These are phyloP conservation scores for Bipolaris cookei DNA, from an alignment of 2,329 filamentous ascomycete species.

Conservation along the genomic window DNA sequence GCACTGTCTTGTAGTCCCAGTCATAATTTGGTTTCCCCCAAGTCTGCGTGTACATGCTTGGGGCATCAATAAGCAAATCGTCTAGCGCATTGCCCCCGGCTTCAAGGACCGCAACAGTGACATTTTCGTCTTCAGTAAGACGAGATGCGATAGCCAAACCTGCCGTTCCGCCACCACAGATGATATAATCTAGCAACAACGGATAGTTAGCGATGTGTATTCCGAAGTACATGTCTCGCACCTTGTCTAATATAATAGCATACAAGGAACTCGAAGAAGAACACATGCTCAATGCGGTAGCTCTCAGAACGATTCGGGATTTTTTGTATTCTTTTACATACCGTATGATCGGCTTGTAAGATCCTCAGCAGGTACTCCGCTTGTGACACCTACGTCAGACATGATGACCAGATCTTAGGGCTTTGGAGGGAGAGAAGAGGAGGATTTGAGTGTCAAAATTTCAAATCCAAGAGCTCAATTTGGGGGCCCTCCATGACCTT, in stretches of 20 bases:
- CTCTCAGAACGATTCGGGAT: no score
- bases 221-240: background rate
- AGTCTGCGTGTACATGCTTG: constrained; percentile 33
- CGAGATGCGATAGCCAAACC: constrained; percentile 40
- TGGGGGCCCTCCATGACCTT: background rate
- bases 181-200: constrained; percentile 21
- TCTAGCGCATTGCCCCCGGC: constrained; percentile 38
- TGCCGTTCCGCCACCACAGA: constrained; percentile 41
- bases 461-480: background rate
- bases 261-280: background rate
- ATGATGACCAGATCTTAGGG: constrained; percentile 12
- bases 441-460: background rate
- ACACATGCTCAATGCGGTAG: background rate
- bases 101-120: constrained; percentile 37
- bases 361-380: constrained; percentile 24
- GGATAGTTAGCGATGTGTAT: background rate
- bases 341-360: constrained; percentile 32
- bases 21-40: constrained; percentile 43
- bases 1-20: constrained; percentile 40
- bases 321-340: background rate
- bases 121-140: constrained; percentile 34
- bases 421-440: background rate
- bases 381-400: constrained; percentile 31
- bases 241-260: background rate
- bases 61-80: constrained; percentile 38